A percentile compares a stretch with the other conserved stretches of the same genome.
Conservation (phyloP, 306 rosid species). For the Sophora flavescens region DNA sequence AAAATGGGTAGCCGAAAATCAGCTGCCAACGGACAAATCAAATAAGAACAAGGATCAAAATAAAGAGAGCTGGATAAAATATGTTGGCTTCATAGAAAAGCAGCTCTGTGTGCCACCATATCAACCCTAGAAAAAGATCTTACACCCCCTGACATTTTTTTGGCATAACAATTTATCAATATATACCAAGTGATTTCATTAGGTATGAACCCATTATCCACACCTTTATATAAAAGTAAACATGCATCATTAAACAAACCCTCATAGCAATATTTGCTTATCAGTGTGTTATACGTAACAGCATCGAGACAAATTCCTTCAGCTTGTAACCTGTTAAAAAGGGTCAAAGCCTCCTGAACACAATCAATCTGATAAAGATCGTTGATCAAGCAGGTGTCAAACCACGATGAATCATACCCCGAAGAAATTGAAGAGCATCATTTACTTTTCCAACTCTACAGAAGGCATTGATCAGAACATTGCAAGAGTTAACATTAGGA, state of each 20-base stretch:
- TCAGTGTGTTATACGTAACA: slow-evolving; percentile 82
- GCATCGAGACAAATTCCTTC: slow-evolving; percentile 80
- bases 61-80: slow-evolving; percentile 20
- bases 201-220: slow-evolving; percentile 76
- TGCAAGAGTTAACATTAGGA: slow-evolving; percentile 66
- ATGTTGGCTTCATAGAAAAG: slow-evolving; percentile 36
- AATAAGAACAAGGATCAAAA: slow-evolving; percentile 49
- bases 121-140: slow-evolving; percentile 34
- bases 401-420: slow-evolving; percentile 77
- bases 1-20: slow-evolving; percentile 20
- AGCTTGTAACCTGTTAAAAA: slow-evolving; percentile 71
- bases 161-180: slow-evolving; percentile 61
- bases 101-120: slow-evolving; percentile 17
- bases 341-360: slow-evolving; percentile 70
- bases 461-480: slow-evolving; percentile 78
- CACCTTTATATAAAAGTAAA: slow-evolving; percentile 68
- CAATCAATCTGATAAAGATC: slow-evolving; percentile 80
- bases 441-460: slow-evolving; percentile 77
- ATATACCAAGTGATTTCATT: slow-evolving; percentile 79
- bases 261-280: slow-evolving; percentile 71
- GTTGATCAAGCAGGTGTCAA: slow-evolving; percentile 75
- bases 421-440: slow-evolving; percentile 76
- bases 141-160: slow-evolving; percentile 46
- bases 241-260: slow-evolving; percentile 73
- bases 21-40: slow-evolving; percentile 36